phyloP scores from a whole-genome alignment of 108 stramenopile species.

The Fragilariopsis cylindrus region DNA sequence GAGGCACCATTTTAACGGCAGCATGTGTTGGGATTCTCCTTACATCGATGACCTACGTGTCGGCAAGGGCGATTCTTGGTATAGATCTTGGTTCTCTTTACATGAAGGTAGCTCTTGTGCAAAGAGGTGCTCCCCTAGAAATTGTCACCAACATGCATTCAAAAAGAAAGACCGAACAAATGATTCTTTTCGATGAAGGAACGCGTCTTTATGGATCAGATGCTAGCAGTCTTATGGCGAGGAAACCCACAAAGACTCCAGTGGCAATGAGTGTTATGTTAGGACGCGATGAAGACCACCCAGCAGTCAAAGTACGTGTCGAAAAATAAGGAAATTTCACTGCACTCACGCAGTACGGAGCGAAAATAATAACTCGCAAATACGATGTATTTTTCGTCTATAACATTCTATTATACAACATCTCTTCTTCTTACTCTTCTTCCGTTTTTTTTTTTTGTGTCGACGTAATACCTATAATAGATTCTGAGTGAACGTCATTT shows the following conservation, averaged over 20 bases:
- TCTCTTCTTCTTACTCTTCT: conserved; percentile 6
- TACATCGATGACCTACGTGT: conserved; percentile 23
- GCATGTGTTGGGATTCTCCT: conserved; percentile 32
- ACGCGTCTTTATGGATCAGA: conserved; percentile 95
- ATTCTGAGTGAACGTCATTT: conserved; percentile 74
- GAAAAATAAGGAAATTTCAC: no score
- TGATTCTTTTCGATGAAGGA: conserved; percentile 95
- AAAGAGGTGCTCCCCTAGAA: conserved; percentile 95
- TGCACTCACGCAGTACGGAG: no score
- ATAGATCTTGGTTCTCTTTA: conserved; percentile 97
- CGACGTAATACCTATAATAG: conserved; percentile 22
- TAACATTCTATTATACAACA: neutral
- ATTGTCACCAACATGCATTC: conserved; percentile 99
- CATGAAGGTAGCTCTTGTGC: conserved; percentile 99
- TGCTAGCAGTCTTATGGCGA: conserved; percentile 81
- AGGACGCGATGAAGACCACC: conserved; percentile 83
- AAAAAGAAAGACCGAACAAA: conserved; percentile 98
- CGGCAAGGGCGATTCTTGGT: conserved; percentile 91
- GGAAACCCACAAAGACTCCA: conserved; percentile 93
- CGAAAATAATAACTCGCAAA: no score
- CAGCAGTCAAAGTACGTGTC: conserved; percentile 64
- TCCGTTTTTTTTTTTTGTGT: neutral
- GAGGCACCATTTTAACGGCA: conserved; percentile 20
- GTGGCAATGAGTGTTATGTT: conserved; percentile 77
- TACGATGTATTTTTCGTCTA: neutral